phyloP scores from a whole-genome alignment of 2,329 filamentous ascomycete species.

The Claviceps cyperi region DNA sequence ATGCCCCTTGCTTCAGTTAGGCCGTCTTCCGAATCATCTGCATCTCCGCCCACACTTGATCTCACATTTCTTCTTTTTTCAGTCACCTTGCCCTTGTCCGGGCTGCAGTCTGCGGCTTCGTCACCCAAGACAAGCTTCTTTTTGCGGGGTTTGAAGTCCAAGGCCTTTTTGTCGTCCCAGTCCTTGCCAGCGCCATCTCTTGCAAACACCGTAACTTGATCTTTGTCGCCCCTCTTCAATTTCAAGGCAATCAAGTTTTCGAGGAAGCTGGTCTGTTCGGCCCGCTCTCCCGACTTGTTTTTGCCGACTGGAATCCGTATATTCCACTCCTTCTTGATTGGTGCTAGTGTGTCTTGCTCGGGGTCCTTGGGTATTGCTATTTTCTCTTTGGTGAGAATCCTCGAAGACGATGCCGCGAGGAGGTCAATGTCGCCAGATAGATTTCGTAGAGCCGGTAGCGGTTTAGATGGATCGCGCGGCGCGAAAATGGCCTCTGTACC shows the following conservation, averaged over 20 bases:
- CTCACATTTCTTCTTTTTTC: slow-evolving; percentile 1
- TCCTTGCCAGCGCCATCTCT: slow-evolving; percentile 26
- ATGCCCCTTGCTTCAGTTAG: slow-evolving; percentile 6
- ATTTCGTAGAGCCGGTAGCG: slow-evolving; percentile 28
- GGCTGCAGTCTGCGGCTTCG: neutral
- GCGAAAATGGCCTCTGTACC: slow-evolving; percentile 73
- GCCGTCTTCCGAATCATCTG: slow-evolving; percentile 10
- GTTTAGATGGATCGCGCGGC: slow-evolving; percentile 18
- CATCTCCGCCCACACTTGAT: slow-evolving; percentile 6
- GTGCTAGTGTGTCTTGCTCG: slow-evolving; percentile 20
- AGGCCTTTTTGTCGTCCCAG: slow-evolving; percentile 26
- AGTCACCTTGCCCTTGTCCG: slow-evolving; percentile 7
- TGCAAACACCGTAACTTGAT: slow-evolving; percentile 48
- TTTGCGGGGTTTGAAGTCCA: slow-evolving; percentile 24
- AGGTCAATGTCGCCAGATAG: slow-evolving; percentile 47
- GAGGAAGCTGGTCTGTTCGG: slow-evolving; percentile 42
- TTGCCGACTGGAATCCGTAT: slow-evolving; percentile 31
- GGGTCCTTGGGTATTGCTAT: slow-evolving; percentile 35
- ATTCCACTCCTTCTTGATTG: slow-evolving; percentile 27
- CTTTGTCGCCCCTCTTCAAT: slow-evolving; percentile 45
- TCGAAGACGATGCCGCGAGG: slow-evolving; percentile 50
- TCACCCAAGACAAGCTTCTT: slow-evolving; percentile 5
- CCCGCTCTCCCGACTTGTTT: slow-evolving; percentile 32
- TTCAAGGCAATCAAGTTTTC: slow-evolving; percentile 53
- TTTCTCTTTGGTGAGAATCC: slow-evolving; percentile 40